Evolutionary conservation across 345 rosid genomes (phyloP), one percentile per base, ranked within the genome.

Genomic region (Aurinia saxatilis): DNA sequence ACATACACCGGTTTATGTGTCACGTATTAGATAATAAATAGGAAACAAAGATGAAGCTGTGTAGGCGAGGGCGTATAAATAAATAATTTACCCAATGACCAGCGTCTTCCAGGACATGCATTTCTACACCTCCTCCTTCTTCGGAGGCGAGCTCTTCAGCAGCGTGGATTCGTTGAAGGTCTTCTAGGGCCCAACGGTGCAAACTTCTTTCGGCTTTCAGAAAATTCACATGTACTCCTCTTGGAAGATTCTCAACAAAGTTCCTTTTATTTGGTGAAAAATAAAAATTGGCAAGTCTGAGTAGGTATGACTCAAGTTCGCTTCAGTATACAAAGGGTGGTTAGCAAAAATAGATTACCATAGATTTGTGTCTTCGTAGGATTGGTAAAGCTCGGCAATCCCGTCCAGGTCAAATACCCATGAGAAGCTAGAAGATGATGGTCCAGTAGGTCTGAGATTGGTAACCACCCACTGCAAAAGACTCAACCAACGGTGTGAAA

Each of bases 41-140:
- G 44, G 53, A 47, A 65, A 31, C 14, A 71, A 50, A 60, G 38
- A 50, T 12, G 39, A 50, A 54, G 33, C 50, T 27, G 34, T 18
- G 72, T 40, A 62, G n/a, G 31, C 65, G 37, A 14, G 42, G 9
- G 19, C 5, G 17, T 39, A 8, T 42, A 16, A 40, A 16, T 31
- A 16, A 53, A 7, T 15, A 61, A 73, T 54, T 63, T 83, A 92
- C 96, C 98, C 95, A 92, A 59, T 92, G 95, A 9, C 98, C 96
- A 5, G 95, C 98, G 49, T 89, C 96, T 81, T 89, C 98, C 21
- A 92, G 88, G 70, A 89, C 98, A 68, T 92, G 96, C 95, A 92
- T 89, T 72, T 89, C 89, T 34, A 85, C 93, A 39, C 95, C 95
- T 10, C 91, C 91, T 6, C 96, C 98, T 61, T 85, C 90, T 14